Percentiles rank a stretch among this genome's conserved stretches.
phyloP scores from a whole-genome alignment of 805 yeast genomes.

The Spathaspora passalidarum region DNA sequence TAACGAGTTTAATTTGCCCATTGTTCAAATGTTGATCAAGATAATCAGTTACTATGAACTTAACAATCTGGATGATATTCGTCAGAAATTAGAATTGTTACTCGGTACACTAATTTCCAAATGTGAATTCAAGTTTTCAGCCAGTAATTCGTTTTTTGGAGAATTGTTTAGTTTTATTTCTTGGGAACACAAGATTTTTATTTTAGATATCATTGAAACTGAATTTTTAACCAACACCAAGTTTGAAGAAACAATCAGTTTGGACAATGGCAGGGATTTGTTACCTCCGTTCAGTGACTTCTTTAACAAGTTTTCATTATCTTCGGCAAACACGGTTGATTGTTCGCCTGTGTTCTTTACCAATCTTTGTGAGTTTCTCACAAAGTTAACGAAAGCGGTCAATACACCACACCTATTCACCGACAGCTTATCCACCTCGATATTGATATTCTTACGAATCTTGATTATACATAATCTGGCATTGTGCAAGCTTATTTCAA shows the following conservation, averaged over 20 bases:
- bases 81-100: slow-evolving; percentile 11
- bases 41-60: slow-evolving; percentile 16
- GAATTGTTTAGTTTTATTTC: slow-evolving; percentile 34
- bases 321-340: slow-evolving; percentile 21
- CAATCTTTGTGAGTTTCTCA: slow-evolving; percentile 18
- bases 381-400: too few relatives aligned
- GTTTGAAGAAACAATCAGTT: slow-evolving; percentile 4
- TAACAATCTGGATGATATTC: slow-evolving; percentile 10
- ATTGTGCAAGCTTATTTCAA: slow-evolving; percentile 44
- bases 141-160: slow-evolving; percentile 35
- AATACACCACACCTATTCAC: slow-evolving; percentile 13
- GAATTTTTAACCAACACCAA: slow-evolving; percentile 20
- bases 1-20: slow-evolving; percentile 36
- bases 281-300: slow-evolving; percentile 41
- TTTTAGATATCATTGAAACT: slow-evolving; percentile 27
- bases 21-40: slow-evolving; percentile 27
- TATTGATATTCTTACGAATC: slow-evolving; percentile 51
- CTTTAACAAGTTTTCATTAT: slow-evolving; percentile 45
- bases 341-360: slow-evolving; percentile 20
- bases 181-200: slow-evolving; percentile 24
- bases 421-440: slow-evolving; percentile 21
- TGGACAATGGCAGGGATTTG: slow-evolving; percentile 17
- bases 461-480: slow-evolving; percentile 56
- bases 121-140: slow-evolving; percentile 25
- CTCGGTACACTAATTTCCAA: slow-evolving; percentile 15